Conservation (phyloP, 1,284 basidiomycete species). For the Leccinum fallax region DNA sequence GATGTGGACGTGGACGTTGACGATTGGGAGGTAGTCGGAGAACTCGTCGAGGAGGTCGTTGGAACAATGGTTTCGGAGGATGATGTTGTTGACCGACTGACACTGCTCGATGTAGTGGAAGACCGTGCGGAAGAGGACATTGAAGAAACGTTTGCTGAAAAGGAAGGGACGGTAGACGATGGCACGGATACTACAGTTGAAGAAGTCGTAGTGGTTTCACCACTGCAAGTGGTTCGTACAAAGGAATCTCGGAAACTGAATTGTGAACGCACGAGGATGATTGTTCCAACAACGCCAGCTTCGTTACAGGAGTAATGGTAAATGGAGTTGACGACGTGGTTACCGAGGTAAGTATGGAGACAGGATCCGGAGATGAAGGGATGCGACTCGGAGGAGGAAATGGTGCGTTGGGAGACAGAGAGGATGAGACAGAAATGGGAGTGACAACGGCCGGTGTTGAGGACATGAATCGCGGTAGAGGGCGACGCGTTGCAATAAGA, state of each 20-base stretch:
- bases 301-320: slow-evolving; percentile 10
- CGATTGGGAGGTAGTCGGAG: slow-evolving; percentile 6
- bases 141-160: slow-evolving; percentile 10
- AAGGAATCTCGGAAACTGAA: slow-evolving; percentile 5
- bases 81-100: slow-evolving; percentile 12
- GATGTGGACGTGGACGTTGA: neutral
- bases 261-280: slow-evolving; percentile 28
- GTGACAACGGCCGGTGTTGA: slow-evolving; percentile 11
- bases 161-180: slow-evolving; percentile 7
- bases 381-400: slow-evolving; percentile 2
- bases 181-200: slow-evolving; percentile 9
- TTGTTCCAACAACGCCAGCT: slow-evolving; percentile 11
- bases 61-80: slow-evolving; percentile 6
- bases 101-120: slow-evolving; percentile 9
- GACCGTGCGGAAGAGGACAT: slow-evolving; percentile 12
- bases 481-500: slow-evolving; percentile 9
- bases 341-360: slow-evolving; percentile 3
- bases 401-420: slow-evolving; percentile 7
- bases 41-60: slow-evolving; percentile 13
- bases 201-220: slow-evolving; percentile 16
- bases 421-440: slow-evolving; percentile 1
- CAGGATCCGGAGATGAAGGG: slow-evolving; percentile 7
- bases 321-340: slow-evolving; percentile 5
- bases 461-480: slow-evolving; percentile 20
- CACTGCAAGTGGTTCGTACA: slow-evolving; percentile 22